Base-by-base conservation (phyloP, 2,329 filamentous ascomycete genomes). In the Diaporthe helianthi region DNA sequence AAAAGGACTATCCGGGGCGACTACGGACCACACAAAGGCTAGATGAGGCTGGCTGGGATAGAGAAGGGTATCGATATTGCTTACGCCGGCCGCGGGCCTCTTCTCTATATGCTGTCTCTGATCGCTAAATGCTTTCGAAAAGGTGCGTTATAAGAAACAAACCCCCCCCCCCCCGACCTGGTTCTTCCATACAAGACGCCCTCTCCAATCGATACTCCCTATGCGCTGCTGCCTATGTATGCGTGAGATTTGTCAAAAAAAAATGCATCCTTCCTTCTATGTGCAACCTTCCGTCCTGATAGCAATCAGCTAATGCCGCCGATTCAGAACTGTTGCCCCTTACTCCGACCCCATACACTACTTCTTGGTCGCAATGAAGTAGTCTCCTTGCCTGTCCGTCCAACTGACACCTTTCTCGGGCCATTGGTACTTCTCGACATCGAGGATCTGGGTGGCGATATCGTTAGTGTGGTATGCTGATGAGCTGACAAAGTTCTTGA, bases 401-500 rank as follows among this genome's bases (percentile, higher is more conserved):
- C 96, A 99, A 81, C 94, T 97, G 73, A 99, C 96, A 77, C 93
- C 96, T 15, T 84, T 85, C 75, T 91, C 89, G 49, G 86, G 85
- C 72, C 89, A 89, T 47, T 80, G 83, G 69, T 82, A 81, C 71
- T 90, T 84, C 77, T 41, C 41, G 71, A 96, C 93, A 46, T 92
- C 88, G 63, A 98, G 87, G 70, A 97, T 88, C 73, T 94, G 96
- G 73, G 90, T 89, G 6, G 92, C 92, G 63, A 94, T 92, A 74
- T 97, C 92, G 73, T 89, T 88, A 76, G 92, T 85, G 76, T 94
- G 96, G 73, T 92, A 84, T 49, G 64, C 65, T 68, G 89, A 90
- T 61, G 93, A 91, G 74, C 91, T 92, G 17, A 96, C 93, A 77
- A 99, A 99, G 1, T 92, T 94, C 81, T 96, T 97, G 70, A 99